Conservation (phyloP, 2,329 filamentous ascomycete species). For the Diplodia mutila region DNA sequence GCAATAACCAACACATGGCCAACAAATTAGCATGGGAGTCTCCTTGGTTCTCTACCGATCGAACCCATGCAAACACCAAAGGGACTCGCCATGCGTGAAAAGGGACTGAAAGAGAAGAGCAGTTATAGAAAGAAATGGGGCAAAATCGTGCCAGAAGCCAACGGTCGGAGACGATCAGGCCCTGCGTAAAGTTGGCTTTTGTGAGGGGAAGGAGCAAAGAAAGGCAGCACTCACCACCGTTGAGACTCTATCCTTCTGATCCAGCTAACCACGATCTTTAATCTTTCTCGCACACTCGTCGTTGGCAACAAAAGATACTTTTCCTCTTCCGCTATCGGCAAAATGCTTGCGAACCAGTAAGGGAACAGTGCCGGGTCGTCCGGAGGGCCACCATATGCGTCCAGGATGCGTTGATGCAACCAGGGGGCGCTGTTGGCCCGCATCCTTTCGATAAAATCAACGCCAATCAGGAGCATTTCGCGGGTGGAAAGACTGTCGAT, state of each 20-base stretch:
- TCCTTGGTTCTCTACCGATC: slow-evolving; percentile 10
- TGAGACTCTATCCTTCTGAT: slow-evolving; percentile 71
- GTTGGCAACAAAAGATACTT: slow-evolving; percentile 77
- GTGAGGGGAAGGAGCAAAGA: not conserved
- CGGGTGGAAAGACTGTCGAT: slow-evolving; percentile 69
- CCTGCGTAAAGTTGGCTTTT: slow-evolving; percentile 8
- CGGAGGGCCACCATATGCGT: slow-evolving; percentile 77
- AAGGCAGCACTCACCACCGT: slow-evolving; percentile 64
- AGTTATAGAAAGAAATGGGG: not conserved
- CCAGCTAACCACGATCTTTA: slow-evolving; percentile 84
- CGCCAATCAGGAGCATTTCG: slow-evolving; percentile 67
- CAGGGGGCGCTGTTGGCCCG: slow-evolving; percentile 70
- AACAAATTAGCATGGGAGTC: slow-evolving; percentile 22
- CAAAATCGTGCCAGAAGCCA: not conserved
- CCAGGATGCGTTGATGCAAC: slow-evolving; percentile 72
- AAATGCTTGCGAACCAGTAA: slow-evolving; percentile 86
- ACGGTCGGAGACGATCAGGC: not conserved
- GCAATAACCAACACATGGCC: slow-evolving; percentile 22
- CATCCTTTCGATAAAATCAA: slow-evolving; percentile 72
- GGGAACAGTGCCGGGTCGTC: slow-evolving; percentile 77
- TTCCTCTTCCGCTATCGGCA: slow-evolving; percentile 76
- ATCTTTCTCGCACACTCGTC: slow-evolving; percentile 74
- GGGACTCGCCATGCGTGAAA: slow-evolving; percentile 15
- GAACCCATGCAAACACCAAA: slow-evolving; percentile 12
- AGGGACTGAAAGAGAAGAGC: not conserved